Evolutionary conservation across 805 yeast genomes (phyloP).

Genomic region (Metschnikowia corniflorae): DNA sequence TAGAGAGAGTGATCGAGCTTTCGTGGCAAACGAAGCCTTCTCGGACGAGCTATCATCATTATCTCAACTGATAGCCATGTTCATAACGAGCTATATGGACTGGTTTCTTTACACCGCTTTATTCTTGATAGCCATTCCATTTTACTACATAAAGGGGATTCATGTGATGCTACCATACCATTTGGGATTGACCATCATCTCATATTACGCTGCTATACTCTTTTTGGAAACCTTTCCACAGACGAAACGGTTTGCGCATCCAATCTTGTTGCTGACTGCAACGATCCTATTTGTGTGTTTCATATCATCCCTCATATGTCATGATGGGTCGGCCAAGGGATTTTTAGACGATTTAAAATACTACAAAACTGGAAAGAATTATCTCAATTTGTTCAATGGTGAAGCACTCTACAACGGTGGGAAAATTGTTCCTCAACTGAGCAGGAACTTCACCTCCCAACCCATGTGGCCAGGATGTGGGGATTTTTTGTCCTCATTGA

Average conservation of each 20-base stretch:
- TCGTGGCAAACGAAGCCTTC: too few species aligned
- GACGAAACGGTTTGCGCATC: constrained; percentile 57
- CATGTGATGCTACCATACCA: constrained; percentile 62
- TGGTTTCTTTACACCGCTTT: constrained; percentile 48
- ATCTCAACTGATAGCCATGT: constrained; percentile 29
- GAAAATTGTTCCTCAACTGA: constrained; percentile 12
- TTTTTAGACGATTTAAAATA: constrained; percentile 49
- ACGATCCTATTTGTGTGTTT: constrained; percentile 60
- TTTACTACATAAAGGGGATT: constrained; percentile 48
- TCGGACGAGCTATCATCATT: constrained; percentile 7
- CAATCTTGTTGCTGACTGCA: constrained; percentile 65
- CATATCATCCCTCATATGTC: constrained; percentile 53
- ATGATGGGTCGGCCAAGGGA: constrained; percentile 37
- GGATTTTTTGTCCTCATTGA: constrained; percentile 62
- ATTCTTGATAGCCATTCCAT: constrained; percentile 54
- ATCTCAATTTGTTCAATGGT: constrained; percentile 53
- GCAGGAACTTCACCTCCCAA: constrained; percentile 24
- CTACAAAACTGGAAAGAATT: constrained; percentile 69
- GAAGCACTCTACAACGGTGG: constrained; percentile 29
- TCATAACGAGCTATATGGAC: constrained; percentile 48
- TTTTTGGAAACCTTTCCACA: constrained; percentile 44
- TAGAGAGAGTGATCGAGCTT: too few species aligned
- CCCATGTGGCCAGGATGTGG: constrained; percentile 76
- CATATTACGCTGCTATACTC: constrained; percentile 50
- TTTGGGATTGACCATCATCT: constrained; percentile 53